Conservation (phyloP, 495 filamentous ascomycete genomes). For the Endocarpon pusillum region DNA sequence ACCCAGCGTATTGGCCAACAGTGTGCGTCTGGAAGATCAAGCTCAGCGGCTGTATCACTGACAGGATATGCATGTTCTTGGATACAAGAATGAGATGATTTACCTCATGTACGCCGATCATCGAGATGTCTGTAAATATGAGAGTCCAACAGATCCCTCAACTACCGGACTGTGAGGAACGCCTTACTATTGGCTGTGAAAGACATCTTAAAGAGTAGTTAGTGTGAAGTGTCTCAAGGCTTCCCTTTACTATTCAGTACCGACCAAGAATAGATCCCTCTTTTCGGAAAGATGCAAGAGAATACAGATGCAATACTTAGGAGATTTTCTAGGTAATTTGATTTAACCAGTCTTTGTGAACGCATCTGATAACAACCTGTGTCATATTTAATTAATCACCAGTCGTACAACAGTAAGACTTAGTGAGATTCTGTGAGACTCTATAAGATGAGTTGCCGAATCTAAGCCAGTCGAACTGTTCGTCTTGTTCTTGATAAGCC, state of each 20-base stretch:
- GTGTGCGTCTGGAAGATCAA: too few relatives aligned
- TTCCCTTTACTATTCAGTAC: conserved; percentile 3
- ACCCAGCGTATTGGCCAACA: too few relatives aligned
- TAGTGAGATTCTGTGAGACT: too few relatives aligned
- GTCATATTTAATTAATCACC: too few relatives aligned
- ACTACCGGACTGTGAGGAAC: conserved; percentile 24
- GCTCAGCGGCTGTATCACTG: too few relatives aligned
- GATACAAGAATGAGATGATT: conserved; percentile 24
- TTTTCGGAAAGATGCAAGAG: not conserved
- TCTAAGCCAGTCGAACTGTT: too few relatives aligned
- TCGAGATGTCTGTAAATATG: conserved; percentile 30
- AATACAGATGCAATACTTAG: conserved; percentile 8
- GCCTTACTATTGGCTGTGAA: conserved; percentile 15
- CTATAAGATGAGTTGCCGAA: too few relatives aligned
- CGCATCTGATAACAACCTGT: too few relatives aligned
- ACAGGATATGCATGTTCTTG: conserved; percentile 27
- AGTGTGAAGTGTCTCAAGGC: not conserved
- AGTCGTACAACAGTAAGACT: too few relatives aligned
- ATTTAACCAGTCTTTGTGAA: too few relatives aligned
- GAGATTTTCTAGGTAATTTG: conserved; percentile 13
- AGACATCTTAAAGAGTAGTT: conserved; percentile 3
- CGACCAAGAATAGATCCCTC: conserved; percentile 1
- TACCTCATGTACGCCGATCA: conserved; percentile 30
- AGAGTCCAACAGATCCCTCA: conserved; percentile 20
- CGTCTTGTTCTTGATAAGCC: too few relatives aligned